phyloP scores from a whole-genome alignment of 2,329 filamentous ascomycete species.

The Stagonosporopsis cucurbitacearum region DNA sequence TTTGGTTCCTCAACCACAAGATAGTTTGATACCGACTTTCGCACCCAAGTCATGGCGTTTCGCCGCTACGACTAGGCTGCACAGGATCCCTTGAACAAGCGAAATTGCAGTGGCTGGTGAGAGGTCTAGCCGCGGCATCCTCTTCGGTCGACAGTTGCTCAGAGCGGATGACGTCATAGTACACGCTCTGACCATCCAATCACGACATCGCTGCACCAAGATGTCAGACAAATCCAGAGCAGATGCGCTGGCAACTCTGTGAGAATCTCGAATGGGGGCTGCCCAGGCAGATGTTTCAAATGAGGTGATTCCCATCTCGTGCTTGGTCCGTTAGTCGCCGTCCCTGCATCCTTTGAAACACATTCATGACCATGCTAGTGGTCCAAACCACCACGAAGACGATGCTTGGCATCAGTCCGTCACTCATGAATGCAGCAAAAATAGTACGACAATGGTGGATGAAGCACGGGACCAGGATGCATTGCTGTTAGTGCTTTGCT shows the following conservation, averaged over 20 bases:
- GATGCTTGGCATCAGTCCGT: background rate
- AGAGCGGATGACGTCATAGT: conserved; percentile 26
- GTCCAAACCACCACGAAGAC: background rate
- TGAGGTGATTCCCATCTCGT: conserved; percentile 4
- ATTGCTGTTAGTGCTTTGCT: background rate
- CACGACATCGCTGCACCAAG: conserved; percentile 20
- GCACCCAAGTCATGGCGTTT: conserved; percentile 11
- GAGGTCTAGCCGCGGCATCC: conserved; percentile 23
- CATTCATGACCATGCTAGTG: conserved; percentile 10
- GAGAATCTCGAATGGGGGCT: conserved; percentile 17
- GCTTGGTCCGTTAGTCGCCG: conserved; percentile 6
- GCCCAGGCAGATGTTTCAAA: conserved; percentile 12
- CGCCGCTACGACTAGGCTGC: conserved; percentile 10
- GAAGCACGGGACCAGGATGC: background rate
- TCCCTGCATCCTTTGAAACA: conserved; percentile 21
- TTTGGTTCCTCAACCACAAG: conserved; percentile 8
- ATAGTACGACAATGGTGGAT: conserved; percentile 3
- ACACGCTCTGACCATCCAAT: conserved; percentile 25
- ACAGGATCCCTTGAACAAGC: conserved; percentile 23
- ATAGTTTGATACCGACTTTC: conserved; percentile 11
- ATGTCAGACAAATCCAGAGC: conserved; percentile 1
- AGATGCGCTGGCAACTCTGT: conserved; percentile 29
- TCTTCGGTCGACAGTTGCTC: conserved; percentile 8
- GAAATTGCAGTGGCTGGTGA: conserved; percentile 29
- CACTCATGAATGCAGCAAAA: conserved; percentile 4